Base-by-base conservation (phyloP, 2,329 filamentous ascomycete genomes). In the Claviceps humidiphila region DNA sequence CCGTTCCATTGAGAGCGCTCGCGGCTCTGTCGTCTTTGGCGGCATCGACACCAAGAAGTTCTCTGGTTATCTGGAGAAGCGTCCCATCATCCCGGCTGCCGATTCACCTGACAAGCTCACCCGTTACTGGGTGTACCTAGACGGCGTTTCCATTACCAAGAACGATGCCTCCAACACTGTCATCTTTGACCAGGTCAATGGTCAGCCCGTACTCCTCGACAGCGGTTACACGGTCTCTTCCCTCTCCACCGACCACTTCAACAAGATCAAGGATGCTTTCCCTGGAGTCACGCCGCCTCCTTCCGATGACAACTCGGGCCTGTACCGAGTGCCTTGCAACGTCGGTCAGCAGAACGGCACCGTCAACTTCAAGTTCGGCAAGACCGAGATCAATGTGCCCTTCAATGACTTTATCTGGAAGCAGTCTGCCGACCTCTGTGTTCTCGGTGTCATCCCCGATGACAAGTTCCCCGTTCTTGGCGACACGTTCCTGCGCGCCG, bases 171-270 rank as follows among this genome's bases (percentile, higher is more conserved):
- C 67, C 41, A 65, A 71, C 16, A 58, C 71, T 8, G 64, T 72
- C 30, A 73, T 78, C 34, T 73, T 82, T 49, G 56, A 61, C 52
- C 56, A 65, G 53, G 55, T 59, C 51, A 65, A 64, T 45, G 60
- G 60, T 47, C 62, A 74, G 40, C 64, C 73, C 22, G 77, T 78
- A 14, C 72, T 84, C 26, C 72, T 86, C 26, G 82, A 86, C 65
- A 82, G 79, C 14, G 85, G 85, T 53, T 83, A 79, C 55, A 84
- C 80, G 43, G 69, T 86, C 52, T 84, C 78, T 64, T 80, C 83
- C 56, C 73, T 89, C 2, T 85, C 85, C 2, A 68, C 77, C 54
- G 61, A 69, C 37, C 65, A 85, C 54, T 74, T 79, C 53, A 56
- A 66, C 30, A 58, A 64, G 37, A 67, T 82, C 38, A 68, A 60